phyloP scores from a whole-genome alignment of 2,329 filamentous ascomycete genomes.

The Aureobasidium sp. region DNA sequence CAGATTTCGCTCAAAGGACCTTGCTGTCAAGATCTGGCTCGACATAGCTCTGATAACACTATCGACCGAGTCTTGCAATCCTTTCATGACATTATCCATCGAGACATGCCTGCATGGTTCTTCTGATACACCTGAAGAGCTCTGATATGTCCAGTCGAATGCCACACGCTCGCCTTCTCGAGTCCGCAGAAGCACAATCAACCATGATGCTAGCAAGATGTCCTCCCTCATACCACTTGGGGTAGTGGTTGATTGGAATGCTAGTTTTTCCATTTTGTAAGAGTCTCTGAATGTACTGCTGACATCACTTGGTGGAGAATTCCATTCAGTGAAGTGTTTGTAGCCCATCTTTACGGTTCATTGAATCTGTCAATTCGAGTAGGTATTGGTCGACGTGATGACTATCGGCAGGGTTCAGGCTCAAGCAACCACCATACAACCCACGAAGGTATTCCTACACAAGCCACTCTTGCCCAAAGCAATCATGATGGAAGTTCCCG shows the following conservation, averaged over 20 bases:
- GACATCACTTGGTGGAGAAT: too few species aligned
- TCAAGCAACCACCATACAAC: neutral
- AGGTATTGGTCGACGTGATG: neutral
- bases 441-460: neutral
- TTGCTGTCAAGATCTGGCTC: slow-evolving; percentile 24
- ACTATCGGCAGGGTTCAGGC: neutral
- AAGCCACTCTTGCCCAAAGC: neutral
- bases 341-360: neutral
- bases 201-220: slow-evolving; percentile 39
- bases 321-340: neutral
- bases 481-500: slow-evolving; percentile 3
- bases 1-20: slow-evolving; percentile 16
- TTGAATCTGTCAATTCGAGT: neutral
- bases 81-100: neutral
- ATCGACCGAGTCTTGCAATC: slow-evolving; percentile 11
- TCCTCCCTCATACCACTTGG: slow-evolving; percentile 34
- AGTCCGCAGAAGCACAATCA: slow-evolving; percentile 39
- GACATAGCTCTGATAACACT: slow-evolving; percentile 25
- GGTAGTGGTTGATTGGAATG: neutral
- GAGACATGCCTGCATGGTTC: neutral
- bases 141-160: slow-evolving; percentile 37
- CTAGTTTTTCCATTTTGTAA: neutral
- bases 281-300: neutral
- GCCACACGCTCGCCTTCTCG: slow-evolving; percentile 33
- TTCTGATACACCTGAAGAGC: slow-evolving; percentile 2